phyloP scores from a whole-genome alignment of 352 stramenopile species.

The Pythium aquatile region DNA sequence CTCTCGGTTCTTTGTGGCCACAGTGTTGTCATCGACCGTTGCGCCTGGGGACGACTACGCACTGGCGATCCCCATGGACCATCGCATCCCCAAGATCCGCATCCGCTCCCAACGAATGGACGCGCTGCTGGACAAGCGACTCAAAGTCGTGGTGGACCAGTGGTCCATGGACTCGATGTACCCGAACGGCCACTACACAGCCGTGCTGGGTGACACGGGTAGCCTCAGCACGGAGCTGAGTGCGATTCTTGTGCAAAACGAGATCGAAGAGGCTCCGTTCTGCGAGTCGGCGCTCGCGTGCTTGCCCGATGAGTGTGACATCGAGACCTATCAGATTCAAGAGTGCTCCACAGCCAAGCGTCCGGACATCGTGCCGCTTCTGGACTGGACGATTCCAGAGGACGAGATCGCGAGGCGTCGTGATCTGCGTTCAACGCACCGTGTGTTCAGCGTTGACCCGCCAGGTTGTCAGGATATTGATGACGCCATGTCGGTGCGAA shows the following conservation, averaged over 20 bases:
- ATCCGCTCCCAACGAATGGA: slow-evolving; percentile 79
- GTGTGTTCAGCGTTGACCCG: slow-evolving; percentile 89
- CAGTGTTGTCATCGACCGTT: slow-evolving; percentile 67
- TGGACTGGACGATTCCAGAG: slow-evolving; percentile 67
- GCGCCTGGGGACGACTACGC: slow-evolving; percentile 59
- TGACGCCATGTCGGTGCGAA: slow-evolving; percentile 85
- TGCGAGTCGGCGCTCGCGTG: slow-evolving; percentile 84
- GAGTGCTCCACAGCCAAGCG: slow-evolving; percentile 79
- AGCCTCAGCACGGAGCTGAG: slow-evolving; percentile 77
- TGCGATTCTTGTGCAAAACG: slow-evolving; percentile 79
- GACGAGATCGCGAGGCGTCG: slow-evolving; percentile 50
- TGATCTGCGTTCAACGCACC: slow-evolving; percentile 69
- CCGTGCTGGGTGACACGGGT: slow-evolving; percentile 58
- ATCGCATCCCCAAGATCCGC: slow-evolving; percentile 75
- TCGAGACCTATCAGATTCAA: slow-evolving; percentile 56
- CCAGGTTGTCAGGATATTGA: slow-evolving; percentile 90
- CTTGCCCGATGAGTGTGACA: slow-evolving; percentile 68
- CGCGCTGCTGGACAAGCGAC: slow-evolving; percentile 65
- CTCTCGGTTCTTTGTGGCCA: slow-evolving; percentile 63
- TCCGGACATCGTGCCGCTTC: slow-evolving; percentile 42
- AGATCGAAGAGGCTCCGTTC: slow-evolving; percentile 82
- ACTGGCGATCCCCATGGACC: slow-evolving; percentile 80
- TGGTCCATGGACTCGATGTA: slow-evolving; percentile 80
- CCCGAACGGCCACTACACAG: slow-evolving; percentile 78
- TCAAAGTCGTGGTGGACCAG: slow-evolving; percentile 83